Percentiles rank a stretch among this genome's conserved stretches.
These are phyloP conservation scores for Linum trigynum DNA, from an alignment of 345 rosid species.

Conservation along the genomic window DNA sequence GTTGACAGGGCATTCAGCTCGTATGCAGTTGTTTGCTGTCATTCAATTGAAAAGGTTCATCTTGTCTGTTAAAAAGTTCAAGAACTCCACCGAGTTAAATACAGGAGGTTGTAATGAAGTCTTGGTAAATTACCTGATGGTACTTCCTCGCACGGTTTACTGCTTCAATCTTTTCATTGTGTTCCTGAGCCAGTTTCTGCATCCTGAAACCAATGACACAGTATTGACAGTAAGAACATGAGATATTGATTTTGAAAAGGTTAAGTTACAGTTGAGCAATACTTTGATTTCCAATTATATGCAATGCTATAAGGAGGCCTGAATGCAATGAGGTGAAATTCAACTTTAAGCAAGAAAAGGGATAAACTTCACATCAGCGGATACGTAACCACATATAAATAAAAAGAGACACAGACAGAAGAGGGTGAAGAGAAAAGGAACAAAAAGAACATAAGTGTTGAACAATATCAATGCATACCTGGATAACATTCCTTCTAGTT, in stretches of 20 bases:
- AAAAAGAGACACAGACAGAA: not conserved
- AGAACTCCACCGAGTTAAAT: not conserved
- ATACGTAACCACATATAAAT: too few species aligned
- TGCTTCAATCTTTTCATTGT: conserved; percentile 72
- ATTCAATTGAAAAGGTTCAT: conserved; percentile 8
- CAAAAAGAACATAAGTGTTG: not conserved
- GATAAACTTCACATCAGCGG: not conserved
- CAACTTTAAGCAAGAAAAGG: too few species aligned
- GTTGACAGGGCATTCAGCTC: conserved; percentile 80
- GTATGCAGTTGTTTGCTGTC: conserved; percentile 80
- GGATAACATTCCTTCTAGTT: conserved; percentile 51
- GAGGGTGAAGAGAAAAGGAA: not conserved
- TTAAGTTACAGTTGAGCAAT: not conserved
- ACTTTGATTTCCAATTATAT: too few species aligned
- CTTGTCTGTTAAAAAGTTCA: conserved; percentile 10
- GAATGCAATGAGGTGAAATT: too few species aligned
- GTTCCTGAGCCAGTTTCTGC: conserved; percentile 71
- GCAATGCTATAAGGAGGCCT: too few species aligned
- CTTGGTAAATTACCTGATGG: conserved; percentile 62
- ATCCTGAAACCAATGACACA: conserved; percentile 32
- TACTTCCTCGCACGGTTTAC: conserved; percentile 90
- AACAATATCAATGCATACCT: conserved; percentile 32
- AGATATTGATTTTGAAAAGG: not conserved
- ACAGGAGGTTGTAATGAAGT: not conserved
- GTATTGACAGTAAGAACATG: conserved; percentile 1